Evolutionary conservation across 768 basidiomycete genomes (phyloP).

Genomic region (Suillus variegatus): DNA sequence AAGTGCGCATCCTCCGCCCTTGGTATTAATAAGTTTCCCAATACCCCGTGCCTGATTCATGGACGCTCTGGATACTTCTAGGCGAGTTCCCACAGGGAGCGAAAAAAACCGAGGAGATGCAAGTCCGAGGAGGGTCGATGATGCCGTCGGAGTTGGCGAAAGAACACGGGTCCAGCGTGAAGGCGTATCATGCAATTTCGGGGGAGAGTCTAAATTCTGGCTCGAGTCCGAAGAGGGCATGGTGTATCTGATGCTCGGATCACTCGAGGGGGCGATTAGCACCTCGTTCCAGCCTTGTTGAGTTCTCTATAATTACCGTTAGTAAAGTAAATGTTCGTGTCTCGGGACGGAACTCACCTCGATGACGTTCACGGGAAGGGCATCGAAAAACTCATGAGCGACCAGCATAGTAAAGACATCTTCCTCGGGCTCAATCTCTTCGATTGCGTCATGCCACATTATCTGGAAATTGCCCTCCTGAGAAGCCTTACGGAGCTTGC

Average conservation of each 20-base stretch:
- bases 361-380: constrained; percentile 87
- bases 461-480: constrained; percentile 40
- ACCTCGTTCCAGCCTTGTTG: constrained; percentile 86
- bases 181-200: constrained; percentile 16
- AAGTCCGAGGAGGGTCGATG: constrained; percentile 55
- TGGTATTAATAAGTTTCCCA: constrained; percentile 56
- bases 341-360: constrained; percentile 53
- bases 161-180: constrained; percentile 65
- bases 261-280: constrained; percentile 54
- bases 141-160: constrained; percentile 55
- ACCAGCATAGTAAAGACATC: constrained; percentile 78
- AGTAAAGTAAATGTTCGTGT: background rate
- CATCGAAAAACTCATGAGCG: constrained; percentile 98
- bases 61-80: constrained; percentile 80
- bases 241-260: constrained; percentile 36
- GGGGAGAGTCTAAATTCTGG: constrained; percentile 5
- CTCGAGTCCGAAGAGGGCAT: constrained; percentile 22
- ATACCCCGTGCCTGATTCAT: constrained; percentile 69
- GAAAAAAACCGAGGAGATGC: constrained; percentile 71
- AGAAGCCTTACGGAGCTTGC: constrained; percentile 42
- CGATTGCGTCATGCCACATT: constrained; percentile 74
- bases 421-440: constrained; percentile 56
- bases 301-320: constrained; percentile 55
- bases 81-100: constrained; percentile 66
- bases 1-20: constrained; percentile 59